Conservation (phyloP, 768 basidiomycete genomes). For the Xerocomellus chrysenteron region DNA sequence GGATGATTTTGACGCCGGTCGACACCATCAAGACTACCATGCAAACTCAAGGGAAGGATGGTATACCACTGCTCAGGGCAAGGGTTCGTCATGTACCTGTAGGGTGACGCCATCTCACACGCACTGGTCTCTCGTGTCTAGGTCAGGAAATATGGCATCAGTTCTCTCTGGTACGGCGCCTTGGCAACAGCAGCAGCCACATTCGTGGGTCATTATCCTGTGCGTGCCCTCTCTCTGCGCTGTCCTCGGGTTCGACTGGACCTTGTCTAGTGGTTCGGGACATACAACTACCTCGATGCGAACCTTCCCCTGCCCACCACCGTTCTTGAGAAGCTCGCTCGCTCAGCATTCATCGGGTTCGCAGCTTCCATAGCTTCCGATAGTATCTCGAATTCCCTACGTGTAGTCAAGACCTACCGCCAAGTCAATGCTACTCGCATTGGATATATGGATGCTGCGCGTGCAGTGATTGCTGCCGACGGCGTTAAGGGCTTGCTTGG, state of each 20-base stretch:
- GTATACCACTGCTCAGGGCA: conserved; percentile 60
- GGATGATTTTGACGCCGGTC: conserved; percentile 90
- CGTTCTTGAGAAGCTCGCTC: conserved; percentile 56
- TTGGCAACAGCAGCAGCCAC: conserved; percentile 91
- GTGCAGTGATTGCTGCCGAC: conserved; percentile 70
- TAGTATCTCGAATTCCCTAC: conserved; percentile 81
- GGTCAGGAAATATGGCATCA: conserved; percentile 75
- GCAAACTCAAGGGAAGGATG: conserved; percentile 83
- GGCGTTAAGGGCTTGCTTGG: conserved; percentile 82
- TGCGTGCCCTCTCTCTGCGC: conserved; percentile 33
- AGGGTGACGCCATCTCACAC: background rate
- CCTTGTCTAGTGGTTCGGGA: conserved; percentile 67
- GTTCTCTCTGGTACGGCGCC: conserved; percentile 86
- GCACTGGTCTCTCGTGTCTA: conserved; percentile 25
- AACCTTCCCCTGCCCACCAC: conserved; percentile 57
- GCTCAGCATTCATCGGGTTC: conserved; percentile 93
- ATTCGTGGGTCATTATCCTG: conserved; percentile 90
- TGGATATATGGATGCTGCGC: conserved; percentile 75
- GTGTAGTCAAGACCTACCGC: conserved; percentile 94
- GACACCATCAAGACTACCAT: conserved; percentile 96
- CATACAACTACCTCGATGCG: conserved; percentile 77
- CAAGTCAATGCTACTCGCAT: conserved; percentile 85
- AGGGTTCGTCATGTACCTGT: conserved; percentile 45
- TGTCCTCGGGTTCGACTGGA: background rate
- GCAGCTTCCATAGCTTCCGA: conserved; percentile 83